Evolutionary conservation across 2,329 filamentous ascomycete genomes (phyloP).

Genomic region (Penicillium sp.): DNA sequence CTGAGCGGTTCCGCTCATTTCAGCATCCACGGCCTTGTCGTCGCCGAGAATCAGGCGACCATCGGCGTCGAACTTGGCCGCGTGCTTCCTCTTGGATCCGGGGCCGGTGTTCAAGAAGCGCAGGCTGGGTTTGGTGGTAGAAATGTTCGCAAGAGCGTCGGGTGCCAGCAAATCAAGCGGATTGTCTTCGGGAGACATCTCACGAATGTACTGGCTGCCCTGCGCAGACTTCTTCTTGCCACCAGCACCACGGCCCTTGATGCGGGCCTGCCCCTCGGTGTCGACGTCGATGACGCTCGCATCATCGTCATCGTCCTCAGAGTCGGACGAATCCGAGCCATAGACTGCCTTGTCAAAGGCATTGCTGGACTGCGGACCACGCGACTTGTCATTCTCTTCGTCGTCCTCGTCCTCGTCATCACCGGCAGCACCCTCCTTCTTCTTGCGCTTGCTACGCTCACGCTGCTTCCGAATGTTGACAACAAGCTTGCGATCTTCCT

Average conservation of each 20-base stretch:
- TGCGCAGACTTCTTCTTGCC: constrained; percentile 45
- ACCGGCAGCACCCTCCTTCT: constrained; percentile 57
- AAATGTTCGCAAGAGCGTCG: constrained; percentile 85
- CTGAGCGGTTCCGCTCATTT: constrained; percentile 26
- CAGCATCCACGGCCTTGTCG: constrained; percentile 28
- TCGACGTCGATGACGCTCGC: constrained; percentile 39
- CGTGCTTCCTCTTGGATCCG: constrained; percentile 35
- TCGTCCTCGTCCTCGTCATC: constrained; percentile 53
- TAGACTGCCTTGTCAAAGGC: constrained; percentile 97
- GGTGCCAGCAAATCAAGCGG: constrained; percentile 90
- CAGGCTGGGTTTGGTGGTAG: constrained; percentile 70
- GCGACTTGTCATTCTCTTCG: constrained; percentile 43
- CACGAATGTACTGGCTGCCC: constrained; percentile 71
- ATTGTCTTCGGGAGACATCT: constrained; percentile 74
- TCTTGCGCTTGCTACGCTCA: constrained; percentile 85
- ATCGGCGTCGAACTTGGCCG: constrained; percentile 40
- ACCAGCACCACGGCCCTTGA: constrained; percentile 34
- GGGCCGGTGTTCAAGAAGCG: constrained; percentile 38
- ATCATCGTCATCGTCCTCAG: constrained; percentile 59
- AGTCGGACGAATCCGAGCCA: constrained; percentile 51
- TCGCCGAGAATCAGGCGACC: constrained; percentile 42
- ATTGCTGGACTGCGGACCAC: constrained; percentile 66
- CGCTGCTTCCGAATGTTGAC: constrained; percentile 92
- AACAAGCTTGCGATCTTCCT: constrained; percentile 82
- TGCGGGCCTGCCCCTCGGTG: constrained; percentile 28